phyloP scores from a whole-genome alignment of 352 stramenopile species.

The Pythium brachiatum region DNA sequence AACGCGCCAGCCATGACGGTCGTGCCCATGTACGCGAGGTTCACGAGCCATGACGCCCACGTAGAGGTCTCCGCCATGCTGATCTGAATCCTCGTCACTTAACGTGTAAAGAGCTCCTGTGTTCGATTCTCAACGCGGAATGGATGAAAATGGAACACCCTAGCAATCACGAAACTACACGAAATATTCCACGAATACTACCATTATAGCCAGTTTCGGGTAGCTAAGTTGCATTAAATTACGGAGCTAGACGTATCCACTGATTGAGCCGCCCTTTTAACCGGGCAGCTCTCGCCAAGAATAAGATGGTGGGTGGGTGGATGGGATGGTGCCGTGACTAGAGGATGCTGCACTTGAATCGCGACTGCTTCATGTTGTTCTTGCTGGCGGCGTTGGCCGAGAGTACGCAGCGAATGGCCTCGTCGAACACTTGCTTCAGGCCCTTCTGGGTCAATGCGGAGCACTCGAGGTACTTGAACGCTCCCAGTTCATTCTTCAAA shows the following conservation, averaged over 20 bases:
- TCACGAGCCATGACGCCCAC: constrained; percentile 61
- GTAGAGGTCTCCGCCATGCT: constrained; percentile 37
- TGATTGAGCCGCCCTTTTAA: not conserved
- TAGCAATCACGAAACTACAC: not conserved
- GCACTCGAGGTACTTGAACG: constrained; percentile 93
- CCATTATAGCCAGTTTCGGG: constrained; percentile 13
- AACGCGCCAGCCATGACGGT: constrained; percentile 58
- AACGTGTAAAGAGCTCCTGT: no score
- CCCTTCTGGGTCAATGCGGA: constrained; percentile 92
- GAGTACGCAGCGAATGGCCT: constrained; percentile 90
- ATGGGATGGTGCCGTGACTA: constrained; percentile 23
- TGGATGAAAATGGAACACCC: constrained; percentile 4
- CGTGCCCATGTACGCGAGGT: constrained; percentile 56
- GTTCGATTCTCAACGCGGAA: not conserved
- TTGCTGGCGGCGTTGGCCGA: constrained; percentile 55
- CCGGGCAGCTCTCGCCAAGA: not conserved
- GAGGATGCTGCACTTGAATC: constrained; percentile 61
- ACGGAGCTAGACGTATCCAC: constrained; percentile 21
- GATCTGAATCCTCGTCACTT: not conserved
- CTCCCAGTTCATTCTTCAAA: constrained; percentile 87
- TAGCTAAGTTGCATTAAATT: constrained; percentile 28
- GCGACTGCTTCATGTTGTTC: constrained; percentile 19
- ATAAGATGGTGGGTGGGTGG: constrained; percentile 12
- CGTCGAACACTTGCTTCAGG: constrained; percentile 94
- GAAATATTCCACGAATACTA: not conserved